Evolutionary conservation across 768 basidiomycete species (phyloP), one percentile per base, ranked within the genome.

Genomic region (Mycena leptocephala): DNA sequence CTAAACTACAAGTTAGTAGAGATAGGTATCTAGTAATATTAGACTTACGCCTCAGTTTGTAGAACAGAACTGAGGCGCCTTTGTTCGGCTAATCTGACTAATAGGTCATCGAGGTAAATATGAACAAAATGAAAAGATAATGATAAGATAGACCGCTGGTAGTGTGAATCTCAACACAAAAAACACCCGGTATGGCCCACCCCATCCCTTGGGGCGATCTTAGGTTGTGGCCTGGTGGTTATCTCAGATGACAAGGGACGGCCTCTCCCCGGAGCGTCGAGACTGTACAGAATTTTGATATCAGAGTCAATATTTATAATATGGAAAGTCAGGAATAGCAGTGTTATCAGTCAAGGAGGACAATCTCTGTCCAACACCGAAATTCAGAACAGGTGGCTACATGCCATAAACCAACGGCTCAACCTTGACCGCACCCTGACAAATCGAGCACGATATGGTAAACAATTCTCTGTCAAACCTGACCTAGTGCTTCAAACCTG

Each of bases 231-330:
- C 0, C 51, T 79, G 22, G 24, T 20, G 5, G 22, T n/a, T 8
- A 46, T 67, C 16, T 37, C 9, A 22, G 13, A 68, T 7, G 14
- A 35, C 3, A 59, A 56, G 14, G 63, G 74, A 18, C 28, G 18
- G 75, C 37, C 13, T 0, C 30, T 48, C 1, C 26, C 16, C 10
- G 78, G 80, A 1, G 58, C 71, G 1, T 67, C 39, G 3, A 20
- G 82, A 0, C 79, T 84, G 1, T 76, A 41, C 22, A 24, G 67
- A 5, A 83, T 83, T 4, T n/a, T 84, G 5, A 65, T 84, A 35
- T 72, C 83, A 1, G 81, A 84, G 51, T 78, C 83, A 0, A 78
- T 82, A 0, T 76, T 83, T 66, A 68, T 82, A 2, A 83, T 83
- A 22, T 85, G 84, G 84, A 80, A 74, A 68, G 30, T 81, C 28